Percentiles rank a stretch among this genome's conserved stretches.
Conservation (phyloP, 2,329 filamentous ascomycete species). For the Atkinsonella hypoxylon region DNA sequence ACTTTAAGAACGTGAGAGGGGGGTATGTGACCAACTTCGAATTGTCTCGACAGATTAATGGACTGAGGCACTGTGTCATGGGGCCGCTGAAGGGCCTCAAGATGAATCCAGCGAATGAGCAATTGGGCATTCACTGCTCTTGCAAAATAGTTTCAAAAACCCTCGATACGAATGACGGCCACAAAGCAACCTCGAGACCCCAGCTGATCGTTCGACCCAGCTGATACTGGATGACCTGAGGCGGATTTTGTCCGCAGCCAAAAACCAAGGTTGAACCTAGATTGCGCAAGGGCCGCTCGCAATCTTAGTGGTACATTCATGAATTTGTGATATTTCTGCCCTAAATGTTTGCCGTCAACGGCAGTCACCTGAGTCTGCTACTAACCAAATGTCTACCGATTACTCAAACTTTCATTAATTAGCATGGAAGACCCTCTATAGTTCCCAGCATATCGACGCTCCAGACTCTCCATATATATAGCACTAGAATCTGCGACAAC, state of each 20-base stretch:
- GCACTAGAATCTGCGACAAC: neutral
- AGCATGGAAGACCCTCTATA: neutral
- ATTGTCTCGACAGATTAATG: neutral
- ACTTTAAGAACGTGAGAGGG: neutral
- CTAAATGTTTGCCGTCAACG: neutral
- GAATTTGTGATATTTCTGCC: neutral
- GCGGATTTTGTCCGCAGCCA: neutral
- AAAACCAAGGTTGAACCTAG: neutral
- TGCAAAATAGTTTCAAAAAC: neutral
- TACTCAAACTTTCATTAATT: neutral
- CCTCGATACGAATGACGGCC: neutral
- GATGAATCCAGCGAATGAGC: neutral
- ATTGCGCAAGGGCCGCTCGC: neutral
- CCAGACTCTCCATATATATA: neutral
- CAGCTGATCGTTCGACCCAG: neutral
- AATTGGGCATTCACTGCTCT: neutral
- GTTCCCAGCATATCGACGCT: neutral
- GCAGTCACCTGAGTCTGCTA: neutral
- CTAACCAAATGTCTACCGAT: neutral
- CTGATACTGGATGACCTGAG: neutral
- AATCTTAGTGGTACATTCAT: neutral
- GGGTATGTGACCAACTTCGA: neutral
- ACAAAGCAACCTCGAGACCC: neutral
- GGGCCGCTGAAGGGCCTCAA: neutral
- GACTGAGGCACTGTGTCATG: neutral